Percentiles rank a stretch among this genome's conserved stretches.
These are phyloP conservation scores for Phylloporus rhodoxanthus DNA, from an alignment of 768 basidiomycete genomes.

Conservation along the genomic window DNA sequence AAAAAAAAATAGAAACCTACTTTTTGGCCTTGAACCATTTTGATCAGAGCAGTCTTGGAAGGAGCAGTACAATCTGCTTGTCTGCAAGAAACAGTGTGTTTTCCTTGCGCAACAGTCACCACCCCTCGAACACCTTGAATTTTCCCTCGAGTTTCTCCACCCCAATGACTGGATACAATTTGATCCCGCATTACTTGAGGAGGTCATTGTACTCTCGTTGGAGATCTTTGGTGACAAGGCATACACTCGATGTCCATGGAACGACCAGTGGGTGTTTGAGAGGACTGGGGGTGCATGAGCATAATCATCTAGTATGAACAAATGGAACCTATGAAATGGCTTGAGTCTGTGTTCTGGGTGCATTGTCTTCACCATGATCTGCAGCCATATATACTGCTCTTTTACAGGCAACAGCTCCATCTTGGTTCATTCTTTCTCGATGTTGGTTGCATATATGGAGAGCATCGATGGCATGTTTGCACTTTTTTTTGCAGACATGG, in stretches of 20 bases:
- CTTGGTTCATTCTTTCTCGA: constrained; percentile 59
- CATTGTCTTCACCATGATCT: constrained; percentile 80
- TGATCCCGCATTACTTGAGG: constrained; percentile 67
- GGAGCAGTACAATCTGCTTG: constrained; percentile 78
- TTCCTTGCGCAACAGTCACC: constrained; percentile 78
- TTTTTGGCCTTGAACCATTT: constrained; percentile 96
- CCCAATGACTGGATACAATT: constrained; percentile 91
- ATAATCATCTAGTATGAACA: neutral
- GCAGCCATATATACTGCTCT: constrained; percentile 86
- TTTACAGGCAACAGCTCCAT: constrained; percentile 69
- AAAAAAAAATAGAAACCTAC: constrained; percentile 41
- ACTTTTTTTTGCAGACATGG: constrained; percentile 67
- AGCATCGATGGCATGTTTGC: constrained; percentile 71
- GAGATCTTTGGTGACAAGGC: constrained; percentile 93
- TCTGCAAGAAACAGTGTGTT: constrained; percentile 93
- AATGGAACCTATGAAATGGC: constrained; percentile 57
- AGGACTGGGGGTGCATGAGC: constrained; percentile 37
- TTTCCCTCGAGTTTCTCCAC: constrained; percentile 90
- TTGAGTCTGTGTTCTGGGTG: constrained; percentile 69
- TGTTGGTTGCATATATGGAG: constrained; percentile 66
- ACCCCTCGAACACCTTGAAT: constrained; percentile 78
- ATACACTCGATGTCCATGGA: constrained; percentile 74
- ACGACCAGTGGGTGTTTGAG: constrained; percentile 79
- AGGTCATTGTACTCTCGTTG: constrained; percentile 96
- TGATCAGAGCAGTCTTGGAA: constrained; percentile 81